Base-by-base conservation (phyloP, 176 grass and related monocot genomes). In the Oryza meridionalis region DNA sequence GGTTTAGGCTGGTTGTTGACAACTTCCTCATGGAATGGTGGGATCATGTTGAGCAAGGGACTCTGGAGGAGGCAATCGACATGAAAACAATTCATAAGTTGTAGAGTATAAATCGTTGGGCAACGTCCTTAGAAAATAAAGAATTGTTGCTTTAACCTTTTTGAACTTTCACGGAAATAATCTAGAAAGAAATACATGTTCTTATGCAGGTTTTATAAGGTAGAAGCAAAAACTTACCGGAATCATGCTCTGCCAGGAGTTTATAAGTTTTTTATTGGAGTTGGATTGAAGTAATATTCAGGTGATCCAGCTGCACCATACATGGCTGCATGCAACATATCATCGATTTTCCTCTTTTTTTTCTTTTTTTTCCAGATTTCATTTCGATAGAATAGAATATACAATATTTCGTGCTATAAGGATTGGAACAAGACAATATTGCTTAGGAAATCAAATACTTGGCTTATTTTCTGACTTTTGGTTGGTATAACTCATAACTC, bases 21-120 rank as follows among this genome's bases (percentile, higher is more conserved):
- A 94, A 94, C 90, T 96, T 99, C 26, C 89, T 99, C 0, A 90
- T 94, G 89, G 67, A 73, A 27, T 99, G 96, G 96, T 96, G 96
- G 96, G 96, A 94, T 78, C 91, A 92, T 73, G 86, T 99, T 5
- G 87, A 99, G 89, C 86, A 74, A 45, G 93, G 93, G 61, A 94
- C 90, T 12, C 81, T 99, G 66, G 65, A 77, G 65, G 81, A 82
- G 81, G 91, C 67, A 0, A 84, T 61, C 2, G 91, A 96, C 70
- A 91, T 96, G 93, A 85, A 96, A 76, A 92, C 85, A 64, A 94
- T 99, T 65, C 88, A 99, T 77, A 96, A 96, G 53, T 42, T 96
- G 62, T 90, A 90, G 87, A 75, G 38, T 63, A 15, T 26, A 82
- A 31, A 31, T 40, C 65, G 4, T 15, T 3, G 10, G 25, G 15